Evolutionary conservation across 257 asterid species (phyloP), one percentile per base, ranked within the genome.

Genomic region (Ajuga chamaepitys): DNA sequence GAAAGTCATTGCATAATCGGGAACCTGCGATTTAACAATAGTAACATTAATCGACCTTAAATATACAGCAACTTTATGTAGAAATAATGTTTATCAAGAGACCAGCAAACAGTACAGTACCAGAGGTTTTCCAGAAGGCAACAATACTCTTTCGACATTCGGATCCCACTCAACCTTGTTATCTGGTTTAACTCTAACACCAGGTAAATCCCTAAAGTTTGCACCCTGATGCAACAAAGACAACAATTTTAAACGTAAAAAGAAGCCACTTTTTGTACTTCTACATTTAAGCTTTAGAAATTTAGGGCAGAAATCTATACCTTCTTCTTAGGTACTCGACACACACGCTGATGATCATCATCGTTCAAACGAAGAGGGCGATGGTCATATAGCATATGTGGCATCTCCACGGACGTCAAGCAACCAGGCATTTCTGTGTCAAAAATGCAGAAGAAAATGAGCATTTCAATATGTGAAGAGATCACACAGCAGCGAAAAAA

Each of bases 61-160:
- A n/a, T n/a, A 1, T 16, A 28, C 13, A 22, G 7, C 14, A 3
- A 14, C 24, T 30, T 0, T 14, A 1, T 0, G 8, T 12, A 50
- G 53, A 3, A 9, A 40, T 40, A 0, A 40, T 40, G 46, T 40
- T 40, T 40, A 40, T 5, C 17, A 10, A 9, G 55, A 22, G 13
- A 57, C 63, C 20, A 72, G 7, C 7, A 8, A 67, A 64, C n/a
- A 47, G 4, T 90, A 64, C n/a, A 47, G 4, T 90, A 90, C 98
- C 92, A 92, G 71, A 14, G 94, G 95, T 70, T 93, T 93, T 37
- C 97, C 97, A 0, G 99, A 89, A 40, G 88, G 17, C 25, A 93
- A 30, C 2, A 30, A 45, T 2, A 55, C 38, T 35, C 98, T 84
- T 48, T 72, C 65, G 0, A 85, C 73, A 7, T 58, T 26, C 0